A percentile compares a stretch with the other conserved stretches of the same genome.
Evolutionary conservation across 352 stramenopile species (phyloP).

Genomic region (Pythium insidiosum): DNA sequence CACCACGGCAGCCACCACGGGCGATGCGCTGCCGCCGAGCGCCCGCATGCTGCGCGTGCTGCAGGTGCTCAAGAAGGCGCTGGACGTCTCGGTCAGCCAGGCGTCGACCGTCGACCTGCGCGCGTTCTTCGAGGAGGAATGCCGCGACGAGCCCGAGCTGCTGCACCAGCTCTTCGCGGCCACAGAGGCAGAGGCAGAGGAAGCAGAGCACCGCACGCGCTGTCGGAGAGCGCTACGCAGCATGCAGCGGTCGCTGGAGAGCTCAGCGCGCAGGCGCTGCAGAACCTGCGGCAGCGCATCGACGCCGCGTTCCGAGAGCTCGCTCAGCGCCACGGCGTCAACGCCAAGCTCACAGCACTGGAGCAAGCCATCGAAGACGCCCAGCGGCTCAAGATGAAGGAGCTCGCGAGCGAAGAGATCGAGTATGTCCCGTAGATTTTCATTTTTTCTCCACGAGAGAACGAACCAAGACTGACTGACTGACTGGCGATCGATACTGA

Average conservation of each 20-base stretch:
- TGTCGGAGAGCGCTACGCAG: too few relatives aligned
- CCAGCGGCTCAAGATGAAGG: constrained; percentile 27
- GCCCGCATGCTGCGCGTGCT: constrained; percentile 49
- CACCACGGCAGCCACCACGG: constrained; percentile 6
- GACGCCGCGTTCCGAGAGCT: constrained; percentile 47
- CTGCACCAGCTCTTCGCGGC: constrained; percentile 36
- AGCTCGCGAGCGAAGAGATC: constrained; percentile 18
- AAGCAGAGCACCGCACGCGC: not conserved
- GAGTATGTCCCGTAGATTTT: constrained; percentile 2
- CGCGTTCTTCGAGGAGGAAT: constrained; percentile 41
- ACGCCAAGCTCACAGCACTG: constrained; percentile 35
- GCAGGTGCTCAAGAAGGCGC: constrained; percentile 53
- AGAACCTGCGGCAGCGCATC: constrained; percentile 42
- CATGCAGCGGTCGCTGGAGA: constrained; percentile 30
- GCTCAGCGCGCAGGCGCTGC: constrained; percentile 37
- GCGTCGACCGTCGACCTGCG: constrained; percentile 39
- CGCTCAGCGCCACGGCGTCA: constrained; percentile 35
- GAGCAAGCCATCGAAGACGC: constrained; percentile 37
- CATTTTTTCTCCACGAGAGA: too few relatives aligned
- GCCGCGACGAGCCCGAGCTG: constrained; percentile 36
- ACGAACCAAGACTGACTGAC: too few relatives aligned
- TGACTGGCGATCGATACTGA: too few relatives aligned
- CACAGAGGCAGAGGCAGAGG: not conserved
- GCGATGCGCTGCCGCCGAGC: constrained; percentile 12
- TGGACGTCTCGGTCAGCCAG: constrained; percentile 46